Base-by-base conservation (phyloP, 306 rosid species). In the Vicia villosa region DNA sequence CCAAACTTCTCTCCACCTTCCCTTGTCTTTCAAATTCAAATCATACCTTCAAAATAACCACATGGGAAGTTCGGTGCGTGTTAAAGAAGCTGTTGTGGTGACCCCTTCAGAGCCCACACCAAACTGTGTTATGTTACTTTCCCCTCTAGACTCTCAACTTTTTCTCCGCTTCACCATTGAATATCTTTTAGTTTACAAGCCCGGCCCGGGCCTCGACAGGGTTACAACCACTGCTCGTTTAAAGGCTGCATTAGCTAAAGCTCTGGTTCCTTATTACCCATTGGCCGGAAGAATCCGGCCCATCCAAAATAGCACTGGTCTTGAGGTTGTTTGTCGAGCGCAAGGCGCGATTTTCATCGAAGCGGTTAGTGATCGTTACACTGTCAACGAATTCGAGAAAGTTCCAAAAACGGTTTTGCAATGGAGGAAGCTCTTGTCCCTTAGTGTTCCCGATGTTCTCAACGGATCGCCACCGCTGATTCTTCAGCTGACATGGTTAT, bases 141-240 rank as follows among this genome's bases (percentile, higher is more conserved):
- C 98, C 0, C 70, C 97, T 19, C 22, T 93, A 4, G 98, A 93
- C 46, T 93, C 97, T 1, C 98, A 93, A 49, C 96, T 83, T 78
- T 93, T 93, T 74, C 90, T 93, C 21, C 97, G 97, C 21, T 93
- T 93, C 84, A 86, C 90, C 5, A 82, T 90, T 1, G 98, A 93
- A 68, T 93, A 90, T 66, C 94, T 93, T 57, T 14, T 90, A 0
- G 22, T 90, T 10, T 93, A 85, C 82, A 54, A n/a, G 24, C 81
- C 87, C 20, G 12, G 21, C 6, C 77, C 83, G 5, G 66, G 49
- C 45, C 28, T 66, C 2, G 82, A 90, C 76, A 82, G 14, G 1
- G 16, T 8, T 2, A 19, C 83, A 5, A 47, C 80, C 42, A 4
- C 73, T 0, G 65, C 91, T 3, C 74, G 84, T 1, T 54, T 93